Evolutionary conservation across 495 filamentous ascomycete species (phyloP), one percentile per base, ranked within the genome.

Genomic region (Annulohypoxylon nitens): DNA sequence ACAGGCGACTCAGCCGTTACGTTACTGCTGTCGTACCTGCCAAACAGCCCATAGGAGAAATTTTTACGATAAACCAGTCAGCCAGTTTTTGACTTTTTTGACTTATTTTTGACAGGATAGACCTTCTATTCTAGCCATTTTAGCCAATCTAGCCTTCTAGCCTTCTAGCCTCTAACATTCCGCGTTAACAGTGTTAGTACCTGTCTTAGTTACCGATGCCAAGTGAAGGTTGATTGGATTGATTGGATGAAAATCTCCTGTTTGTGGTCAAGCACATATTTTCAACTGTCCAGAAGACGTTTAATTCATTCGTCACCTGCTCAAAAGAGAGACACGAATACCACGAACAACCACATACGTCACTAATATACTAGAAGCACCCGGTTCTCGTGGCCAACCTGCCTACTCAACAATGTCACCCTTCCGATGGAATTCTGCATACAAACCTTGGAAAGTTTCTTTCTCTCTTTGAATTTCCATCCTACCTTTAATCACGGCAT

Each of bases 1-100:
- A 61, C 41, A 61, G 61, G 71, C 61, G 45, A 69, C 57, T 74
- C 67, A 70, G 66, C 62, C 48, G 62, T 74, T 67, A 61, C 62
- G 41, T 70, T 70, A 69, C 71, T 30, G 66, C 60, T 57, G 53
- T 37, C 30, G 30, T 37, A 20, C 30, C 30, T 30, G 30, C 30
- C 30, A 30, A 30, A 30, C 30, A 30, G 3, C 30, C 30, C 30
- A 30, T 30, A 30, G 5, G 3, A 30, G 5, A 6, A 30, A 30
- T 30, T 30, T 30, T 30, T 3, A 30, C 30, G 5, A 30, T 30
- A 30, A 2, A 4, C 5, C 30, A 30, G 30, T 30, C 30, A 30
- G 30, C 30, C 30, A 30, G 5, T 30, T 30, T 30, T 30, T 30
- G 30, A 30, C 30, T 30, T 30, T 30, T 30, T 30, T 30, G 30